Base-by-base conservation (phyloP, 192 early-diverging fungal genomes). In the Umbelopsis vinacea region DNA sequence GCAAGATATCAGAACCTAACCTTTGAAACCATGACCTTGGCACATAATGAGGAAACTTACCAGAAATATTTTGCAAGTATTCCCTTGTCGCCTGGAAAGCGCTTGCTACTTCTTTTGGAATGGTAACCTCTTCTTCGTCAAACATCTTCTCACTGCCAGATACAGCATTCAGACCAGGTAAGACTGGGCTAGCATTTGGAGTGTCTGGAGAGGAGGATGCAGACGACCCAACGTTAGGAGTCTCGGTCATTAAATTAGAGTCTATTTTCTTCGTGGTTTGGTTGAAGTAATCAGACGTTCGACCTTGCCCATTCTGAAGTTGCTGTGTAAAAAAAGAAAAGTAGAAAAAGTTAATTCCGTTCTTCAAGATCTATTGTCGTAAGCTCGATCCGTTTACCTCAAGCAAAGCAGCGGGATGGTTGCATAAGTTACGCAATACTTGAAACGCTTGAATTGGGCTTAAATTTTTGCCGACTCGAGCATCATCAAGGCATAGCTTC, bases 381-480 rank as follows among this genome's bases (percentile, higher is more conserved):
- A 24, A 54, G 23, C 22, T 24, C 53, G 14, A 24, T 22, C 21
- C 6, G 52, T 52, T 38, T 79, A 84, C 79, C 43, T 76, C 19
- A 23, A 52, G 69, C 63, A 85, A 87, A 11, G 87, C 78, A 1
- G 85, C 80, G 1, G 91, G 91, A 66, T 92, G 91, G 47, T 91
- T 90, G 71, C 91, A 92, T 10, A 92, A 87, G 0, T 74, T 79
- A 48, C 78, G 29, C 3, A 83, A 38, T 47, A 85, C 69, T 26
- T 54, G 69, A 15, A 47, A 14, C 12, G 37, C 53, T 9, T 43
- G 69, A 35, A 50, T 52, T 52, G 47, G 48, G 4, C 21, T 19
- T 21, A 52, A 6, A 14, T 7, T 23, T 12, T 33, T 4, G n/a
- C 22, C 33, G 9, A 14, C 53, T 38, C 14, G 4, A n/a, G 26